Percentiles rank a stretch among this genome's conserved stretches.
phyloP scores from a whole-genome alignment of 2,329 filamentous ascomycete genomes.

The Colletotrichum kahawae region DNA sequence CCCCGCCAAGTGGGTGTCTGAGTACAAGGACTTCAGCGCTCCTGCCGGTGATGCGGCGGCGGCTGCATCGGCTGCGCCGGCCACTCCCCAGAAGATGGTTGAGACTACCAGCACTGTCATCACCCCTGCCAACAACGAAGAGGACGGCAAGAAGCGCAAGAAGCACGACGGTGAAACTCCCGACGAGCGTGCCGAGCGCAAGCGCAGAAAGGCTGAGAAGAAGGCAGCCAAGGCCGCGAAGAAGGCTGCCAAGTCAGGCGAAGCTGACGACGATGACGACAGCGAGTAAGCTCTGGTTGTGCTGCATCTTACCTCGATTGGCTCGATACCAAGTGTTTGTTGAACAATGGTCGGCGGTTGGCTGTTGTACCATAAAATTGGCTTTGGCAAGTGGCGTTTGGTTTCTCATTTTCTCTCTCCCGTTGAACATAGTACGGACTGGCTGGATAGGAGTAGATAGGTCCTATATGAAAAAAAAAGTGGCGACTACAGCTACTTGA shows the following conservation, averaged over 20 bases:
- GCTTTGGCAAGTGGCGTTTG: slow-evolving; percentile 26
- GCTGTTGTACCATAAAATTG: slow-evolving; percentile 26
- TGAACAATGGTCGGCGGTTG: slow-evolving; percentile 21
- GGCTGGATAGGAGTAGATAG: slow-evolving; percentile 24
- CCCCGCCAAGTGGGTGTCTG: slow-evolving; percentile 88
- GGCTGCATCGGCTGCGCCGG: slow-evolving; percentile 46
- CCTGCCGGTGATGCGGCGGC: slow-evolving; percentile 49
- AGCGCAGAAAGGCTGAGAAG: slow-evolving; percentile 65
- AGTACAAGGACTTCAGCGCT: slow-evolving; percentile 87
- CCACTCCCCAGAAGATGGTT: slow-evolving; percentile 41
- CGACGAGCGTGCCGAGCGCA: slow-evolving; percentile 69
- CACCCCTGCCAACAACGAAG: slow-evolving; percentile 50
- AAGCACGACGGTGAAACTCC: slow-evolving; percentile 81
- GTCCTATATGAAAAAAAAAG: slow-evolving; percentile 18
- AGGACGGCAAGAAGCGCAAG: slow-evolving; percentile 74
- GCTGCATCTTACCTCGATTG: slow-evolving; percentile 12
- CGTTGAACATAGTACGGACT: slow-evolving; percentile 20
- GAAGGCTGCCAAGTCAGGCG: slow-evolving; percentile 54
- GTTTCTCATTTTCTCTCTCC: slow-evolving; percentile 3
- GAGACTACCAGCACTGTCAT: slow-evolving; percentile 47
- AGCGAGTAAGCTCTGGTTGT: slow-evolving; percentile 47
- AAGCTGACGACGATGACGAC: slow-evolving; percentile 53
- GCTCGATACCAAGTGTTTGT: slow-evolving; percentile 22
- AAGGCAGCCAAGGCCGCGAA: slow-evolving; percentile 62
- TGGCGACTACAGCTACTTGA: slow-evolving; percentile 1